Conservation (phyloP, 192 early-diverging fungal species). For the Coemansia umbellata region DNA sequence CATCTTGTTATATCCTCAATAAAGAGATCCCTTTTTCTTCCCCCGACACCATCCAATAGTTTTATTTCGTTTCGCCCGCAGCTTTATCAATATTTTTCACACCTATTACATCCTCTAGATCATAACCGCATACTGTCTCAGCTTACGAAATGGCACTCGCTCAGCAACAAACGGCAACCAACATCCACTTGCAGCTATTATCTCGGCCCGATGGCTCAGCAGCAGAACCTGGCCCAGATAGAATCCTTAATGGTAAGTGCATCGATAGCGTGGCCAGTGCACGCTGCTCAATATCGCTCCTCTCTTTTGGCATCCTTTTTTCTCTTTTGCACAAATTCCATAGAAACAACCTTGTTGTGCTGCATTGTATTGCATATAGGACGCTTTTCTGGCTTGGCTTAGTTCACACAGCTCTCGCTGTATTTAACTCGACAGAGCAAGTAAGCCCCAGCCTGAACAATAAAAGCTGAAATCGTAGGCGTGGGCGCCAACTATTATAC, state of each 20-base stretch:
- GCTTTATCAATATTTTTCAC: no score
- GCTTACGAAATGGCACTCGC: slow-evolving; percentile 6
- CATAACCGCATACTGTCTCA: not conserved
- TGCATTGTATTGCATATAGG: no score
- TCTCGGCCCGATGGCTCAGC: not conserved
- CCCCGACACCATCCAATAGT: not conserved
- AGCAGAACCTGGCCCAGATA: slow-evolving; percentile 9
- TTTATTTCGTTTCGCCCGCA: no score
- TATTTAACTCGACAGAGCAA: no score
- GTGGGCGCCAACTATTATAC: no score
- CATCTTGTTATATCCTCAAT: no score
- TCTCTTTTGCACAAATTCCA: not conserved
- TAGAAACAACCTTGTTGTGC: not conserved
- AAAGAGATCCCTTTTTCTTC: slow-evolving; percentile 28
- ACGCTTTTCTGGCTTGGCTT: no score
- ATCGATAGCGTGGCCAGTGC: no score
- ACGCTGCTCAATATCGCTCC: not conserved
- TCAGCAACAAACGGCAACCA: not conserved
- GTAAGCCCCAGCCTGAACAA: no score
- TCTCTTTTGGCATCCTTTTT: not conserved
- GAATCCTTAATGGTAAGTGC: slow-evolving; percentile 12
- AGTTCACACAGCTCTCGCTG: no score
- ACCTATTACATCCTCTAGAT: not conserved
- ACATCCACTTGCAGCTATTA: slow-evolving; percentile 6
- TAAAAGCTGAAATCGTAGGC: no score